Evolutionary conservation across 257 asterid genomes (phyloP), one percentile per base, ranked within the genome.

Genomic region (Eucommia ulmoides): DNA sequence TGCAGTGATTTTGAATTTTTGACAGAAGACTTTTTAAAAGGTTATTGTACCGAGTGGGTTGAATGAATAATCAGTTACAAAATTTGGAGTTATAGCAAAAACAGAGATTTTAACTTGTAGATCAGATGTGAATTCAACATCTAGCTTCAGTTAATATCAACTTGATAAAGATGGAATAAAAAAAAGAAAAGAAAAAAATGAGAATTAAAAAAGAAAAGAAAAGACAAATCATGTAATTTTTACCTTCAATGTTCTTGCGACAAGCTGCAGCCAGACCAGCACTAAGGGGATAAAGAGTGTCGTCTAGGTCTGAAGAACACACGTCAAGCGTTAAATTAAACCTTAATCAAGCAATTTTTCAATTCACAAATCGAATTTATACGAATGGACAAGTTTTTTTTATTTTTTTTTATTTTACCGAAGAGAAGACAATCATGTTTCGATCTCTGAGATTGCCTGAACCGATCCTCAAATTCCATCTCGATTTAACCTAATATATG

Each of bases 401-500:
- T 5, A 42, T 6, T 5, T 8, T 6, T 2, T 15, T 1, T 49
- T 26, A 53, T 42, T 74, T 66, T 68, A 89, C 97, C 96, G 50
- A 91, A 91, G 15, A 91, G 73, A 68, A 91, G 99, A 63, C 99
- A 91, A 48, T 86, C 96, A 19, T 81, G 83, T 59, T 86, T 86
- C 29, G 74, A 74, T 58, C 70, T 72, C 61, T 81, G 89, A 55
- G 74, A 79, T 58, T 84, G 94, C 50, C 77, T 71, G 65, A 72
- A 79, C 7, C 71, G 61, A 45, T 70, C 71, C 64, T 83, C 87
- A 50, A 60, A 83, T 38, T 72, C 97, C 97, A 88, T 29, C n/a
- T n/a, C n/a, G n/a, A n/a, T n/a, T n/a, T n/a, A n/a, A n/a, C n/a
- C n/a, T n/a, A n/a, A n/a, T n/a, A n/a, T n/a, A n/a, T n/a, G n/a